Evolutionary conservation across 2,329 filamentous ascomycete genomes (phyloP).

Genomic region (Ophiosphaerella narmari): DNA sequence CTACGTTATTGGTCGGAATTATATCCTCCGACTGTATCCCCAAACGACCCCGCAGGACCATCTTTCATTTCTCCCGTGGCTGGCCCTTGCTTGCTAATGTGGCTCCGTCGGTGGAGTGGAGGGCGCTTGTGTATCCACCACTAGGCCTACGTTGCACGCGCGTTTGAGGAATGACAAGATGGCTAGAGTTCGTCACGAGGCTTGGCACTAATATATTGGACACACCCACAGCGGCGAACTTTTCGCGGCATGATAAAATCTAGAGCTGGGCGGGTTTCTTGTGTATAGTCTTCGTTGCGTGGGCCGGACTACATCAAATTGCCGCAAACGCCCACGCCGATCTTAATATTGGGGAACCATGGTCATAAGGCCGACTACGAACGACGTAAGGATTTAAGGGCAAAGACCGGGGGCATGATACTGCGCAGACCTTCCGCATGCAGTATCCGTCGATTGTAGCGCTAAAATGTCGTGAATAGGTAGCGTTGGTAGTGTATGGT

Average conservation of each 20-base stretch:
- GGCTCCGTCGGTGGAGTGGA: not conserved
- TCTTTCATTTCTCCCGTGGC: not conserved
- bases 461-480: conserved; percentile 16
- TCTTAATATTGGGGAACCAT: too few species aligned
- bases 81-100: not conserved
- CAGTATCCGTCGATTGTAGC: conserved; percentile 14
- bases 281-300: too few species aligned
- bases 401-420: too few species aligned
- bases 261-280: too few species aligned
- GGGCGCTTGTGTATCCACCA: not conserved
- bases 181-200: not conserved
- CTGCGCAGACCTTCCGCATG: conserved; percentile 2
- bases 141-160: not conserved
- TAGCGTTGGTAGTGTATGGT: conserved; percentile 4
- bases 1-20: not conserved
- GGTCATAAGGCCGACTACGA: too few species aligned
- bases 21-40: not conserved
- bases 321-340: too few species aligned
- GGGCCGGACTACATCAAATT: too few species aligned
- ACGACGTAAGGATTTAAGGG: too few species aligned
- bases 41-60: not conserved
- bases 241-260: too few species aligned
- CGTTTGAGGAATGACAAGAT: too few species aligned
- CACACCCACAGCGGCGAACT: not conserved
- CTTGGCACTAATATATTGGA: not conserved